These are phyloP conservation scores for Komagataella pseudopastoris DNA, from an alignment of 805 yeast species.

Conservation along the genomic window DNA sequence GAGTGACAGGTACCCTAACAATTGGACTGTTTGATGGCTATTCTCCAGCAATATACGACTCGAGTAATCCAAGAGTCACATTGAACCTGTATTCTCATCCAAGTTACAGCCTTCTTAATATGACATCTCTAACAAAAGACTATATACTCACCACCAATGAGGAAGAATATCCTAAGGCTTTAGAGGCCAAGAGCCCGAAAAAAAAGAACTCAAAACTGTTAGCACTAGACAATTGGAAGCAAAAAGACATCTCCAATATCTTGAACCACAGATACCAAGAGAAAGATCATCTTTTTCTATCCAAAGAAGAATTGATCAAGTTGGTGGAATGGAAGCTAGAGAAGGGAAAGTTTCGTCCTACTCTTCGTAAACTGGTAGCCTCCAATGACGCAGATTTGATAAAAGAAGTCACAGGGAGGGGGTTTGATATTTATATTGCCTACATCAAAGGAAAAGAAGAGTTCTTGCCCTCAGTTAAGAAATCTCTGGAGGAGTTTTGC, in stretches of 20 bases:
- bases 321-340: constrained; percentile 37
- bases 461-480: constrained; percentile 12
- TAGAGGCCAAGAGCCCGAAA: background rate
- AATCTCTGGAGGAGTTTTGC: constrained; percentile 18
- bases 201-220: background rate
- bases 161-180: background rate
- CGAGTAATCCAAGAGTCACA: too few species aligned
- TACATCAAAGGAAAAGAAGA: constrained; percentile 1
- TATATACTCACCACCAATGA: background rate
- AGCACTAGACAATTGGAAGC: background rate
- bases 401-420: constrained; percentile 17
- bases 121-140: background rate
- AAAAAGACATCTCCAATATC: background rate
- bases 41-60: too few species aligned
- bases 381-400: constrained; percentile 21
- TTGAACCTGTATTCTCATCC: too few species aligned
- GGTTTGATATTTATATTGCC: constrained; percentile 8
- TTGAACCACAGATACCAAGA: background rate
- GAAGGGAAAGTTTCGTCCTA: constrained; percentile 30
- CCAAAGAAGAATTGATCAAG: constrained; percentile 23
- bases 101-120: background rate
- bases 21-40: background rate
- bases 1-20: background rate
- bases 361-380: constrained; percentile 24
- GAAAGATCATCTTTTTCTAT: constrained; percentile 8